Evolutionary conservation across 495 filamentous ascomycete genomes (phyloP), one percentile per base, ranked within the genome.

Genomic region (Penicillium steckii): DNA sequence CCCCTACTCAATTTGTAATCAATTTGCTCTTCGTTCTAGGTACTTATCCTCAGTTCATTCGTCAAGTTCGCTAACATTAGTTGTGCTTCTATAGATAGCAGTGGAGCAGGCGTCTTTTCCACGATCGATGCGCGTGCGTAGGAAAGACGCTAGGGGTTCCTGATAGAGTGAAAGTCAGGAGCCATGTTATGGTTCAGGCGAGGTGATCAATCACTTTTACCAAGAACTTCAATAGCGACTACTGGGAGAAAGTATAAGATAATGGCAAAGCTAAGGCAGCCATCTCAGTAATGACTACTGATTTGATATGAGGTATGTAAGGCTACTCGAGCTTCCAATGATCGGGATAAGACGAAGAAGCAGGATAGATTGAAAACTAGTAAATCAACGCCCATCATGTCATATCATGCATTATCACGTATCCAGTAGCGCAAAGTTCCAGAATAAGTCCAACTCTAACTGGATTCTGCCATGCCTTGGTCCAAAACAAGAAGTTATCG

Each of bases 361-460:
- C 24, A 35, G 32, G 37, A 29, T 54, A 46, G 9, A 25, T 45
- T 24, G 22, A 29, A 26, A 40, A n/a, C 15, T 50, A 58, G 49
- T 35, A 59, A 50, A 59, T 56, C 22, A 59, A 62, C 59, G 61
- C 59, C 58, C 44, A 55, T 46, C 44, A 46, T 46, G 15, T 46
- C 44, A 23, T 27, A 46, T 46, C 27, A 46, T 46, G 26, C 44
- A 19, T 41, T 29, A 35, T 29, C 12, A 15, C 33, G 21, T 25
- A 10, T 12, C 42, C 26, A 42, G 27, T 17, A 37, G 15, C 49
- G 8, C 6, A 37, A 18, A n/a, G n/a, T n/a, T 32, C 29, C 29
- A n/a, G 10, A 2, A 32, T 32, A 13, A 32, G 29, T 13, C 29
- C 29, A 32, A 32, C 29, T 32, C 29, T 32, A 32, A 13, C 29